phyloP scores from a whole-genome alignment of 2,329 filamentous ascomycete species.

The Sporothrix brasiliensis region DNA sequence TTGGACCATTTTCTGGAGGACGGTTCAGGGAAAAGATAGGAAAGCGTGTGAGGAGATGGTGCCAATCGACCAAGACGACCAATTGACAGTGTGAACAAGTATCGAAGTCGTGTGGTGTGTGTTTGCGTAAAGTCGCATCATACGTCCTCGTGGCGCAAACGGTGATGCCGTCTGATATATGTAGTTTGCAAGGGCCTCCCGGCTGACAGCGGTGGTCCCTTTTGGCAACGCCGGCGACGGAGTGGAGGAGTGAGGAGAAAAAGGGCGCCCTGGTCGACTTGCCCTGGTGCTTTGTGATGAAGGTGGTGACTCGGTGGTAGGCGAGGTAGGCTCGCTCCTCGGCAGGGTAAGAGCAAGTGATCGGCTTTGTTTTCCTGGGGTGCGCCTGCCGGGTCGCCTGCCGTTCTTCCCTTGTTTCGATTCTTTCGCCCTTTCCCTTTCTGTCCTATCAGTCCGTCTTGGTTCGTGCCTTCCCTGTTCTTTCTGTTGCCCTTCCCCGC shows the following conservation, averaged over 20 bases:
- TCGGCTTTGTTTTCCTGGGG: conserved; percentile 12
- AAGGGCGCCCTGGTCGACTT: neutral
- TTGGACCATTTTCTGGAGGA: conserved; percentile 31
- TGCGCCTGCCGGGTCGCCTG: neutral
- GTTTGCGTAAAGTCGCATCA: neutral
- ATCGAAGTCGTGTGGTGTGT: neutral
- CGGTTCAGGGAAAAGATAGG: neutral
- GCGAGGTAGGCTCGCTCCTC: neutral
- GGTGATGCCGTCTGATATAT: conserved; percentile 23
- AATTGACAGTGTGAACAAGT: neutral
- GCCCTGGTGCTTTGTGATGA: neutral
- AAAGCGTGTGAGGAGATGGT: neutral
- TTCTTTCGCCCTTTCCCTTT: conserved; percentile 13
- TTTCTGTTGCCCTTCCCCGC: conserved; percentile 9
- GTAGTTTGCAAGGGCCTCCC: neutral
- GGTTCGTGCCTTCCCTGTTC: conserved; percentile 14
- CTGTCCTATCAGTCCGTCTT: conserved; percentile 14
- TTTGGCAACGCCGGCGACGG: neutral
- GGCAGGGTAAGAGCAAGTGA: conserved; percentile 2
- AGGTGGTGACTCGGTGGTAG: too few relatives aligned
- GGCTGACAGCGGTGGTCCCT: neutral
- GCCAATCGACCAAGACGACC: conserved; percentile 6
- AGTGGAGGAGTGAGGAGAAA: conserved; percentile 1
- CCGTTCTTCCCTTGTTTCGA: neutral
- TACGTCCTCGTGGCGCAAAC: neutral